Percentiles rank a stretch among this genome's conserved stretches.
These are phyloP conservation scores for Calonectria pseudoreteaudii DNA, from an alignment of 2,329 filamentous ascomycete genomes.

Conservation along the genomic window DNA sequence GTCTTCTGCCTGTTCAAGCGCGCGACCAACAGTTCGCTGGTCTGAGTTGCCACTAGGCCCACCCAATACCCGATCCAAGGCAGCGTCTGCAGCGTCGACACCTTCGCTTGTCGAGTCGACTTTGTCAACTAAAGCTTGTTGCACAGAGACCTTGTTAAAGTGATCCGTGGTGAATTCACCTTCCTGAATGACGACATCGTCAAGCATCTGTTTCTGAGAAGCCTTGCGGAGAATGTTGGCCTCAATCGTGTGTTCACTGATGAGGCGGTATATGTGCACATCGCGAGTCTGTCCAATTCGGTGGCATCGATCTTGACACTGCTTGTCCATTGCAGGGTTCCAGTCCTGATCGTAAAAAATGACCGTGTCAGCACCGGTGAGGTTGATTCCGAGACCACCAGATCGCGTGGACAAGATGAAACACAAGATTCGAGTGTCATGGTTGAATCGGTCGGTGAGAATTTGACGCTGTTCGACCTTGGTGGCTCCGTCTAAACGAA, in stretches of 20 bases:
- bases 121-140: constrained; percentile 74
- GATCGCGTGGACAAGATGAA: constrained; percentile 97
- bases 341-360: constrained; percentile 99
- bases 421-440: constrained; percentile 89
- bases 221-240: constrained; percentile 97
- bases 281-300: constrained; percentile 97
- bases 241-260: constrained; percentile 95
- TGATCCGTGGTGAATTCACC: constrained; percentile 98
- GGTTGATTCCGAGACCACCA: constrained; percentile 93
- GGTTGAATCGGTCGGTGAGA: constrained; percentile 96
- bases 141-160: constrained; percentile 82
- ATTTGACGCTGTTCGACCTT: constrained; percentile 97
- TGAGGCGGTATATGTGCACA: constrained; percentile 96
- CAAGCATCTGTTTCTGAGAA: constrained; percentile 96
- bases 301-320: constrained; percentile 97
- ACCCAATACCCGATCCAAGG: constrained; percentile 88
- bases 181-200: constrained; percentile 98
- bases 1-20: constrained; percentile 91
- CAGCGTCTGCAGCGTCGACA: constrained; percentile 80
- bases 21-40: constrained; percentile 73
- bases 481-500: constrained; percentile 95
- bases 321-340: constrained; percentile 99
- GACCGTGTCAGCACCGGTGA: constrained; percentile 96
- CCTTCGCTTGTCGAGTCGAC: constrained; percentile 61
- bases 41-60: constrained; percentile 71